Percentiles rank a stretch among this genome's conserved stretches.
phyloP scores from a whole-genome alignment of 352 stramenopile species.

The Phytophthora parvispora region DNA sequence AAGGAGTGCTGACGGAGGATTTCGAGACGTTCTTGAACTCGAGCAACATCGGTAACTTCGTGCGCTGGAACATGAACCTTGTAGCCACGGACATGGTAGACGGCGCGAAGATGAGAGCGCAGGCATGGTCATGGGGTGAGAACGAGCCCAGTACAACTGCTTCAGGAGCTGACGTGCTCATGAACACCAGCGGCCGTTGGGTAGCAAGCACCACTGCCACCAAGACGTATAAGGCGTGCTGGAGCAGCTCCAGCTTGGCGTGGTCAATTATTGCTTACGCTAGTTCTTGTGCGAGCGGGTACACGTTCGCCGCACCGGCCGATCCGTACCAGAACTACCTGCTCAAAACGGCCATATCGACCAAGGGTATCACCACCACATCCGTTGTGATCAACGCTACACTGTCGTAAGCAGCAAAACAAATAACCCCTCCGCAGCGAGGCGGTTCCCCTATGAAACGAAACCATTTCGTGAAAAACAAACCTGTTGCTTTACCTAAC shows the following conservation, averaged over 20 bases:
- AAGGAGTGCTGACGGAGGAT: slow-evolving; percentile 27
- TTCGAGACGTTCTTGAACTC: slow-evolving; percentile 44
- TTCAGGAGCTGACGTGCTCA: slow-evolving; percentile 38
- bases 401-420: slow-evolving; percentile 16
- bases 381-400: slow-evolving; percentile 56
- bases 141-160: slow-evolving; percentile 45
- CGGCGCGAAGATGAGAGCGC: slow-evolving; percentile 52
- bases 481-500: not conserved
- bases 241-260: slow-evolving; percentile 37
- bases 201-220: slow-evolving; percentile 26
- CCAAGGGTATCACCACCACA: slow-evolving; percentile 38
- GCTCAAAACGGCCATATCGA: slow-evolving; percentile 37
- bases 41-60: slow-evolving; percentile 51
- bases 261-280: slow-evolving; percentile 48
- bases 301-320: slow-evolving; percentile 36
- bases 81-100: slow-evolving; percentile 56
- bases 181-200: slow-evolving; percentile 47
- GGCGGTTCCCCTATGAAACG: too few relatives aligned
- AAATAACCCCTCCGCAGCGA: not conserved
- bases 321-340: slow-evolving; percentile 70
- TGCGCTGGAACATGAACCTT: slow-evolving; percentile 70
- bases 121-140: slow-evolving; percentile 62
- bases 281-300: slow-evolving; percentile 31
- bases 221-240: slow-evolving; percentile 52
- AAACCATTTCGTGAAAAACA: slow-evolving; percentile 1